phyloP scores from a whole-genome alignment of 148 eudicot genomes.

The Euryodendron excelsum region DNA sequence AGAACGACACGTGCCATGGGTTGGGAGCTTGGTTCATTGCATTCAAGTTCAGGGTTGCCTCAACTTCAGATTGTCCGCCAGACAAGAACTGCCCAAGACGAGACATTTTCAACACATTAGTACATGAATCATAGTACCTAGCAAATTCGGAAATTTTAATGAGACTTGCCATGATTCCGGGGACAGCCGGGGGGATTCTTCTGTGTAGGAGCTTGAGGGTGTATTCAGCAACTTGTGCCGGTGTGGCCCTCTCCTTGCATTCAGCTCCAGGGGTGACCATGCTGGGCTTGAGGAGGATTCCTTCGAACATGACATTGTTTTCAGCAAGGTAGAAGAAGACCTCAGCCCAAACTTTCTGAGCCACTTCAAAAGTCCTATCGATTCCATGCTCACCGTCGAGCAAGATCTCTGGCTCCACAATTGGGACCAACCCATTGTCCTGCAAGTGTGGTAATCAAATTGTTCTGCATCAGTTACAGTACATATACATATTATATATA shows the following conservation, averaged over 20 bases:
- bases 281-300: constrained; percentile 88
- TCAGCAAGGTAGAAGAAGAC: constrained; percentile 78
- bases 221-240: constrained; percentile 73
- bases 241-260: constrained; percentile 82
- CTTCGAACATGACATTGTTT: constrained; percentile 90
- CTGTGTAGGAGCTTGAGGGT: constrained; percentile 73
- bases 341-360: constrained; percentile 81
- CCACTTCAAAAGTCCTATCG: constrained; percentile 87
- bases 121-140: background rate
- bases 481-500: too few species aligned
- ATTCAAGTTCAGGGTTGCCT: constrained; percentile 84
- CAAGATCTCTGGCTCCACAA: constrained; percentile 93
- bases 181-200: constrained; percentile 87
- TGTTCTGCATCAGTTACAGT: constrained; percentile 5
- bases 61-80: constrained; percentile 96
- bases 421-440: constrained; percentile 96
- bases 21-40: constrained; percentile 85
- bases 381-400: constrained; percentile 92
- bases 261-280: constrained; percentile 98
- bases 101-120: background rate
- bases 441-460: constrained; percentile 17
- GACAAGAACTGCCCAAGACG: constrained; percentile 65
- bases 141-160: too few species aligned
- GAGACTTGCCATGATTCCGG: constrained; percentile 85
- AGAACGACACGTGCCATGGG: constrained; percentile 97